These are phyloP conservation scores for Leptosphaerulina australis DNA, from an alignment of 2,329 filamentous ascomycete genomes.

Conservation along the genomic window DNA sequence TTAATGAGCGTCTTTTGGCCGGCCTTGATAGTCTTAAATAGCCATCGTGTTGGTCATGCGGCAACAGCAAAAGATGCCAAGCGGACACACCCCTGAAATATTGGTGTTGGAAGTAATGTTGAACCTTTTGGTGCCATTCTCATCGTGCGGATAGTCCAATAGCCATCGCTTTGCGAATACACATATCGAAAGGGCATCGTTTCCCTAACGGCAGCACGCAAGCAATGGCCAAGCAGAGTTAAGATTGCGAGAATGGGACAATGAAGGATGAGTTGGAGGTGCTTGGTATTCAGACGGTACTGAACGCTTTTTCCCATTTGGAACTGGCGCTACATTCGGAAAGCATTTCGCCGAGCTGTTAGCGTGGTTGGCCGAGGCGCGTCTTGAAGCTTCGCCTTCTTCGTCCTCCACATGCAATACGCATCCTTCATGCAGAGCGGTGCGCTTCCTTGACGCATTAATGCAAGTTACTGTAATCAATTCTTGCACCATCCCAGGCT, in stretches of 20 bases:
- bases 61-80: slow-evolving; percentile 15
- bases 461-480: neutral
- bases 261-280: neutral
- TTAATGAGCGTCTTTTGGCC: neutral
- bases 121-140: slow-evolving; percentile 15
- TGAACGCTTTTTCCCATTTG: neutral
- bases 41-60: neutral
- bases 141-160: slow-evolving; percentile 14
- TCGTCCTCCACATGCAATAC: slow-evolving; percentile 7
- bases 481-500: neutral
- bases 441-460: neutral
- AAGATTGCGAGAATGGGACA: neutral
- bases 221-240: neutral
- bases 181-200: slow-evolving; percentile 4
- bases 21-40: neutral
- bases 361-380: slow-evolving; percentile 4
- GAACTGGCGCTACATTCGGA: neutral
- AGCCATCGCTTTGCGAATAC: slow-evolving; percentile 3
- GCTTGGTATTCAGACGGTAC: neutral
- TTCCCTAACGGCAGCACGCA: slow-evolving; percentile 9
- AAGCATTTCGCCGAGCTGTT: slow-evolving; percentile 7
- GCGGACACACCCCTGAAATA: slow-evolving; percentile 12
- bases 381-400: slow-evolving; percentile 14
- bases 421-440: slow-evolving; percentile 3
- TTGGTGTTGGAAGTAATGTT: slow-evolving; percentile 3